These are phyloP conservation scores for Myrica gale DNA, from an alignment of 306 rosid genomes.

Conservation along the genomic window DNA sequence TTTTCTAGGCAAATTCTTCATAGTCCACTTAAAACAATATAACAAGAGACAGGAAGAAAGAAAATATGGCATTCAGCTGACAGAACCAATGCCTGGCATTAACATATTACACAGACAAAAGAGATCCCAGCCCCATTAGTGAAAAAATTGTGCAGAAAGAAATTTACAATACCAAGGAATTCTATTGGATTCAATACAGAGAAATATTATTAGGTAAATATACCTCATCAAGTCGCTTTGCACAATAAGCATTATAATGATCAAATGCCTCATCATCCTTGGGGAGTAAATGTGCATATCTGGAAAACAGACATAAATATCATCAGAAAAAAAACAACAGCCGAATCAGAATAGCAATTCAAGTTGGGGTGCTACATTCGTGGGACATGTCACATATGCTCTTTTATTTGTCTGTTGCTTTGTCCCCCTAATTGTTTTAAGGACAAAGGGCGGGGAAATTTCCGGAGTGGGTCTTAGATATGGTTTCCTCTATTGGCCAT, in stretches of 20 bases:
- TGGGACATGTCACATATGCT: no score
- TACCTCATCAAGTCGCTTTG: conserved; percentile 98
- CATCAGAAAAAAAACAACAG: background rate
- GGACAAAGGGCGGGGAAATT: no score
- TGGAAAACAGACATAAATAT: conserved; percentile 22
- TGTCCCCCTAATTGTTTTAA: background rate
- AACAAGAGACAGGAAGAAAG: background rate
- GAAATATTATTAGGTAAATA: background rate
- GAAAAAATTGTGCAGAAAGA: background rate
- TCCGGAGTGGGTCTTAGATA: no score
- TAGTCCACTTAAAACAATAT: background rate
- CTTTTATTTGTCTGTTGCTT: no score
- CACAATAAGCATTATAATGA: conserved; percentile 67
- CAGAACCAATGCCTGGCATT: background rate
- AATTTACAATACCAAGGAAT: background rate
- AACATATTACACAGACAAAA: background rate
- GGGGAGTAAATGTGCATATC: conserved; percentile 90
- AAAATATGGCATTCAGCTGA: conserved; percentile 1
- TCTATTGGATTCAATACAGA: background rate
- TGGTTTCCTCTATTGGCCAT: no score
- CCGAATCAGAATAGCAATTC: conserved; percentile 1
- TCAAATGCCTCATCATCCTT: conserved; percentile 87
- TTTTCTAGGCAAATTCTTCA: no score
- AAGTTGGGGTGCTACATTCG: no score
- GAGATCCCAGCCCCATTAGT: background rate